phyloP scores from a whole-genome alignment of 1,284 basidiomycete genomes.

The Coriolopsis trogii region DNA sequence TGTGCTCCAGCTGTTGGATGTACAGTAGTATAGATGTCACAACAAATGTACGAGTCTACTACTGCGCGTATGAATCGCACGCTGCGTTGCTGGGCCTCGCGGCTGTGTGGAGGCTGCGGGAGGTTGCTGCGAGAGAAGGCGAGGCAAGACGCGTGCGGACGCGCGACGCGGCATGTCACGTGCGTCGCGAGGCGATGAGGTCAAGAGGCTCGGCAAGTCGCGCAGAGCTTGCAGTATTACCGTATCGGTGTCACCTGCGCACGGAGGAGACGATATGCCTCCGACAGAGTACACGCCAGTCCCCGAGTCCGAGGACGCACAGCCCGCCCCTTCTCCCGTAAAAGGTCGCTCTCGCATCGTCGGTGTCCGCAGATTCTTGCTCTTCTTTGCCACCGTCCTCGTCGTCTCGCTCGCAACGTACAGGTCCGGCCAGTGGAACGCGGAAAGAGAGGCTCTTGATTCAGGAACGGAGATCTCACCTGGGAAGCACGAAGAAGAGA shows the following conservation, averaged over 20 bases:
- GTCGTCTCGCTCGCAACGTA: conserved; percentile 45
- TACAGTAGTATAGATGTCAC: too few species aligned
- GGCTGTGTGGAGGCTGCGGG: too few species aligned
- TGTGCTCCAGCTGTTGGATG: too few species aligned
- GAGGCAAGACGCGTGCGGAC: conserved; percentile 11
- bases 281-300: conserved; percentile 34
- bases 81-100: too few species aligned
- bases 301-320: conserved; percentile 25
- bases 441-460: conserved; percentile 19
- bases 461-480: conserved; percentile 21
- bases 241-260: conserved; percentile 13
- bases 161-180: conserved; percentile 14
- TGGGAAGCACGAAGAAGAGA: conserved; percentile 21
- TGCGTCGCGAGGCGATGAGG: conserved; percentile 16
- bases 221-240: conserved; percentile 9
- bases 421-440: conserved; percentile 49
- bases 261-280: conserved; percentile 5
- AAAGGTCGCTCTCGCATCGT: conserved; percentile 18
- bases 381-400: conserved; percentile 38
- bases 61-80: neutral
- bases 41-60: neutral
- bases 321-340: conserved; percentile 9
- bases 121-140: neutral
- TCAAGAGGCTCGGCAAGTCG: conserved; percentile 16
- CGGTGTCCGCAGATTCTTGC: conserved; percentile 23